Base-by-base conservation (phyloP, 176 grass and related monocot species). In the Hordeum vulgare region DNA sequence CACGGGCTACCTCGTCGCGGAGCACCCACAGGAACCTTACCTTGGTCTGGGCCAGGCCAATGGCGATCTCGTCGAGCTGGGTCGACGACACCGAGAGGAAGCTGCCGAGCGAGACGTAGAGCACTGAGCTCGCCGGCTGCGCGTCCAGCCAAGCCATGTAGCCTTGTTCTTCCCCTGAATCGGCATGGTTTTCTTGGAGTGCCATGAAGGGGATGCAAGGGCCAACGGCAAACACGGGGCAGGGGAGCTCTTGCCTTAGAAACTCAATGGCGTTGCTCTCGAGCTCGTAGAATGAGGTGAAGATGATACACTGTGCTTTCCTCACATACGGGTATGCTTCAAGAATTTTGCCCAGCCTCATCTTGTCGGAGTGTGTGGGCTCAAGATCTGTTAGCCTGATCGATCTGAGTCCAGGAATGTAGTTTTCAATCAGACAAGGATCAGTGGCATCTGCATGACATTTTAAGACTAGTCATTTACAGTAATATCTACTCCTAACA, bases 21-120 rank as follows among this genome's bases (percentile, higher is more conserved):
- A 76, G 76, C 26, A 74, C 76, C 81, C 91, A 93, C 0, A 93
- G 0, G 69, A 93, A 90, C 15, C 47, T 78, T 12, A 81, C 37
- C n/a, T 40, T 66, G 24, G 77, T 90, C 20, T 58, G 56, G 2
- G 18, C 27, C 20, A 90, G 36, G 35, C 81, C 88, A 0, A 6
- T n/a, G 34, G 85, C 72, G 3, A 90, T 53, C 63, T 93, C 88
- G 24, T 93, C 40, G 0, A 88, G 35, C 70, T 93, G 74, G 11
- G 73, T 5, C 0, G 15, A 12, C 33, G 88, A 74, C 15, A 90
- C 56, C 0, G 81, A 82, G 11, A 90, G 45, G 71, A 88, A 85
- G 81, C 91, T 93, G 33, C 91, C 88, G 11, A 90, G 21, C 26
- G 88, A 88, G 37, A 93, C 76, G 28, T 90, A 93, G 9, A 90